phyloP scores from a whole-genome alignment of 495 filamentous ascomycete genomes.

The Podospora appendiculata region DNA sequence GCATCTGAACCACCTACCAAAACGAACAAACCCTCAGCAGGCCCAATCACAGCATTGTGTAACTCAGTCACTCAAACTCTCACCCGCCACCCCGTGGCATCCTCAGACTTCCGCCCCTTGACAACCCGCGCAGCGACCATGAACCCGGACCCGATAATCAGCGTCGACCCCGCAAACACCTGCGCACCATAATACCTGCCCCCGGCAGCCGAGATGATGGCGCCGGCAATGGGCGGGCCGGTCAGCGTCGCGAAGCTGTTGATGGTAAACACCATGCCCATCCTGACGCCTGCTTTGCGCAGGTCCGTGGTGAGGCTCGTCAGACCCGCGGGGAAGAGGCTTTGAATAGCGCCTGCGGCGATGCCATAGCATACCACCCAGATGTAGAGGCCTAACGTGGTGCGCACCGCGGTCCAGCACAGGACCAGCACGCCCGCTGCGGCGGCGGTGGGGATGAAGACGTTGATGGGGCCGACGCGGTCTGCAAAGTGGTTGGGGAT shows the following conservation, averaged over 20 bases:
- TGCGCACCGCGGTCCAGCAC: conserved; percentile 54
- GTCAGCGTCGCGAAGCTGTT: conserved; percentile 64
- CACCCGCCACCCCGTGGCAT: conserved; percentile 1
- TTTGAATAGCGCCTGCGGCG: conserved; percentile 59
- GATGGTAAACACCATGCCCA: conserved; percentile 78
- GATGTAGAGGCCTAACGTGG: conserved; percentile 43
- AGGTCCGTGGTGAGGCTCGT: conserved; percentile 54
- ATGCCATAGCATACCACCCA: conserved; percentile 62
- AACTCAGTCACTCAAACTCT: conserved; percentile 1
- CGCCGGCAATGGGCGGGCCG: conserved; percentile 68
- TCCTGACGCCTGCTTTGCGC: conserved; percentile 59
- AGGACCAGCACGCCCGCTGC: conserved; percentile 47
- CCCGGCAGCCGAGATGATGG: conserved; percentile 46
- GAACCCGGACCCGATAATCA: conserved; percentile 35
- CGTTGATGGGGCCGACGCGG: conserved; percentile 50
- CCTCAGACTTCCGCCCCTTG: conserved; percentile 20
- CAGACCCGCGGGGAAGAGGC: conserved; percentile 55
- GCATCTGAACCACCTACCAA: too few species aligned
- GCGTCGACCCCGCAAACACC: conserved; percentile 46
- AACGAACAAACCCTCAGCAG: too few species aligned
- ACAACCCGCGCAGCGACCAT: conserved; percentile 31
- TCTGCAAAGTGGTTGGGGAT: conserved; percentile 61
- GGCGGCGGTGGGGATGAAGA: conserved; percentile 46
- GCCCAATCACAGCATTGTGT: too few species aligned
- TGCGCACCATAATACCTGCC: conserved; percentile 58